Evolutionary conservation across 73 alveolate species (phyloP).

Genomic region (Paramecium biaurelia): DNA sequence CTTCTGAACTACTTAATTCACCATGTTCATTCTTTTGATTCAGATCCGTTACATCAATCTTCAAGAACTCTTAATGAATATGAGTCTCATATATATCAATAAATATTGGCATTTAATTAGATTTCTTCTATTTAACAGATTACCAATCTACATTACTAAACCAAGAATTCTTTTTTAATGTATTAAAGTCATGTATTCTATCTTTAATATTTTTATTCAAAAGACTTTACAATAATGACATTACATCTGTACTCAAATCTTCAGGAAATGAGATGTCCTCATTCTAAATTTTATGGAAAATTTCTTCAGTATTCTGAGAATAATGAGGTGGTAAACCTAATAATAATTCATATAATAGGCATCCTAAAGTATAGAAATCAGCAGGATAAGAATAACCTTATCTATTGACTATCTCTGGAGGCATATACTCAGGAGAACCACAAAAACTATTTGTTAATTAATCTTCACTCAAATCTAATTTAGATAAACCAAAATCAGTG

Average conservation of each 20-base stretch:
- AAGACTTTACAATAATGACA: constrained; percentile 73
- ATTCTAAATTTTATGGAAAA: constrained; percentile 63
- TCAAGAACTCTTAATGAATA: constrained; percentile 49
- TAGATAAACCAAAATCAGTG: constrained; percentile 77
- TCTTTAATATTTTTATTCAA: constrained; percentile 72
- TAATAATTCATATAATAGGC: constrained; percentile 71
- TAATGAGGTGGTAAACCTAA: constrained; percentile 79
- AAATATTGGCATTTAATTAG: constrained; percentile 20
- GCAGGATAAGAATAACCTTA: constrained; percentile 70
- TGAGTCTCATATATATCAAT: constrained; percentile 47
- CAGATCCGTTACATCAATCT: constrained; percentile 24
- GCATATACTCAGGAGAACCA: constrained; percentile 77
- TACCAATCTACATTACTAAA: constrained; percentile 63
- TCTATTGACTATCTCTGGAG: constrained; percentile 74
- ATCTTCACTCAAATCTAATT: constrained; percentile 53
- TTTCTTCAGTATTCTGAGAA: constrained; percentile 65
- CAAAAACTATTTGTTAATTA: constrained; percentile 69
- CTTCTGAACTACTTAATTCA: not conserved
- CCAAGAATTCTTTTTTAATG: constrained; percentile 27
- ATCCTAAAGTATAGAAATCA: constrained; percentile 75
- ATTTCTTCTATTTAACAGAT: not conserved
- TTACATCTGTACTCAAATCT: constrained; percentile 70
- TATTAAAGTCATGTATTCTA: constrained; percentile 44
- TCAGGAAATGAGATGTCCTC: constrained; percentile 66
- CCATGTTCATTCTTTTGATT: constrained; percentile 8